Base-by-base conservation (phyloP, 2,329 filamentous ascomycete genomes). In the Alternaria triticimaculans region DNA sequence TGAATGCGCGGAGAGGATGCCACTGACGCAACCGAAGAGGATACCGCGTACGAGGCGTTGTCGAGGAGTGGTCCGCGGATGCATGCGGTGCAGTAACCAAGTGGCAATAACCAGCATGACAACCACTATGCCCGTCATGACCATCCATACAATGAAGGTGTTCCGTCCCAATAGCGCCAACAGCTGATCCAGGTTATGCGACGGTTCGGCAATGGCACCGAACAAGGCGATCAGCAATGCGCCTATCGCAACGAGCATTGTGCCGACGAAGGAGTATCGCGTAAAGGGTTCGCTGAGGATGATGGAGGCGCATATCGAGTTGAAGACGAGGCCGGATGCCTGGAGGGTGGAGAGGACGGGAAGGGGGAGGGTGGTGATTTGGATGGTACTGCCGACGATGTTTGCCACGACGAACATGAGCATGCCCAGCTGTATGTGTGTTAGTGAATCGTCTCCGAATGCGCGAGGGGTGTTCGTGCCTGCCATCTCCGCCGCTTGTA, bases 361-460 rank as follows among this genome's bases (percentile, higher is more conserved):
- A 21, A 99, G 85, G 15, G 96, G 96, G 48, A 99, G 86, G 1
- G 95, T 97, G 28, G 96, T 97, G 78, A 99, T 98, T 82, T 99
- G 96, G 63, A 99, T 96, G 41, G 93, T 95, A 82, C 94, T 97
- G 63, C 96, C 96, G 59, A 98, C 86, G 60, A 99, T 87, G 79
- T 99, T 99, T 66, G 96, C 93, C 70, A 97, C 86, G 70, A 99
- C 89, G 82, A 99, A 99, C 89, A 99, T 96, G 77, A 90, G 89
- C 94, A 99, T 98, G 62, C 96, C 96, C 66, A 96, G 73, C 82
- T 87, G 64, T 60, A 49, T 41, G 1, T 18, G 21, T 11, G 62
- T 76, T 62, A 76, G 70, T 64, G 20, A 64, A 45, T 14, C 18
- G 1, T 33, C 20, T 2, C 33, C 2, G 30, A 23, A 20, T 49